These are phyloP conservation scores for Daldinia grandis DNA, from an alignment of 495 filamentous ascomycete genomes.

Conservation along the genomic window DNA sequence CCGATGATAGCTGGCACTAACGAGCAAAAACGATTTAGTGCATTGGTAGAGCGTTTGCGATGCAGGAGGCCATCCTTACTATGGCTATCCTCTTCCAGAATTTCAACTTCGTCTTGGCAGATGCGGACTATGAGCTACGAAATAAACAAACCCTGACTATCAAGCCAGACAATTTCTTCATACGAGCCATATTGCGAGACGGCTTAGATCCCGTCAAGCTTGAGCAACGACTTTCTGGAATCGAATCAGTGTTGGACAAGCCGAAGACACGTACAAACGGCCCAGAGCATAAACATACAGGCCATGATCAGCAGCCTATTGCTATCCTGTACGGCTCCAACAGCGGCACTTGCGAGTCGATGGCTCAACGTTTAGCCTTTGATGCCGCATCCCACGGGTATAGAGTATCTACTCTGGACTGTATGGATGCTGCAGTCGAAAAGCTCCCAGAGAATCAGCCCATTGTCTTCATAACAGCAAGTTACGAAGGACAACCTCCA, in stretches of 20 bases:
- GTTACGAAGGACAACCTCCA: constrained; percentile 69
- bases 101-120: constrained; percentile 62
- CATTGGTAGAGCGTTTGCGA: constrained; percentile 66
- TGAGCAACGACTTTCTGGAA: constrained; percentile 53
- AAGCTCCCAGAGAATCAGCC: constrained; percentile 66
- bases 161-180: constrained; percentile 71
- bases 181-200: constrained; percentile 65
- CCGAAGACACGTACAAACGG: neutral
- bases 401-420: constrained; percentile 49
- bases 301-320: constrained; percentile 46
- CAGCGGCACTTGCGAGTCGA: constrained; percentile 71
- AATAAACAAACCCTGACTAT: constrained; percentile 70
- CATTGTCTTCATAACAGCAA: constrained; percentile 67
- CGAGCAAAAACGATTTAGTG: constrained; percentile 43
- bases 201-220: constrained; percentile 62
- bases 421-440: constrained; percentile 64
- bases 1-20: neutral
- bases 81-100: constrained; percentile 62
- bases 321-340: constrained; percentile 74
- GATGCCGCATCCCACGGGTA: constrained; percentile 64
- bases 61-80: constrained; percentile 61
- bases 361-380: constrained; percentile 66
- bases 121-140: constrained; percentile 65
- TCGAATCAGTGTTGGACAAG: neutral
- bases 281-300: neutral